phyloP scores from a whole-genome alignment of 306 rosid species.

The Elaeagnus macrophylla region DNA sequence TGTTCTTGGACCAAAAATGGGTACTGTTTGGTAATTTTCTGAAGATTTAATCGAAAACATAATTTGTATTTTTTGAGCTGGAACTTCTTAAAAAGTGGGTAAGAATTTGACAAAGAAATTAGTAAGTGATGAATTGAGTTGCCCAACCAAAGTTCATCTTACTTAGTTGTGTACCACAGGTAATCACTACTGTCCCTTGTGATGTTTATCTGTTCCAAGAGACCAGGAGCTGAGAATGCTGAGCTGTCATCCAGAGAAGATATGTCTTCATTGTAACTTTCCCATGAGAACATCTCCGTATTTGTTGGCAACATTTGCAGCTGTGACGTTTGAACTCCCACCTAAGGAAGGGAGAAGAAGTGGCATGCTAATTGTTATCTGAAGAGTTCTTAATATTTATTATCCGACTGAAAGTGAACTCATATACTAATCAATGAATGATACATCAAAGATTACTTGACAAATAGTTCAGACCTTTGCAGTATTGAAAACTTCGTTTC shows the following conservation, averaged over 20 bases:
- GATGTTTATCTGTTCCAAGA: constrained; percentile 90
- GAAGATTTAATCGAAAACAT: too few relatives aligned
- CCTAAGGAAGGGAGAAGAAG: constrained; percentile 35
- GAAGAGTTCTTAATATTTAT: constrained; percentile 8
- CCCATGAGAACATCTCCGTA: constrained; percentile 65
- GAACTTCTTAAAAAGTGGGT: too few relatives aligned
- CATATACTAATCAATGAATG: constrained; percentile 2
- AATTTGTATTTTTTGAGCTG: too few relatives aligned
- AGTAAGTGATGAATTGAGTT: too few relatives aligned
- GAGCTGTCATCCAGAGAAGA: constrained; percentile 62
- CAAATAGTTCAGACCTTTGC: constrained; percentile 54
- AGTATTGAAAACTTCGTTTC: constrained; percentile 83
- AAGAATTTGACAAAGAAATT: too few relatives aligned
- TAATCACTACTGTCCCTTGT: constrained; percentile 89
- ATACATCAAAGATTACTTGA: constrained; percentile 6
- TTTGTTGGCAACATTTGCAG: constrained; percentile 87
- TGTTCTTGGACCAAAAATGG: too few relatives aligned
- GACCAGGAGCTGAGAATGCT: constrained; percentile 67
- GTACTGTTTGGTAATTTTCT: too few relatives aligned
- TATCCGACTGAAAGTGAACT: constrained; percentile 3
- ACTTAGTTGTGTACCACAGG: constrained; percentile 95
- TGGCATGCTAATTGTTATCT: constrained; percentile 7
- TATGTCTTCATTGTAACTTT: constrained; percentile 72
- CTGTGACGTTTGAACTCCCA: constrained; percentile 96
- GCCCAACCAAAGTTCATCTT: constrained; percentile 12